Evolutionary conservation across 1,139 yeast genomes (phyloP).

Genomic region (Debaryomyces singareniensis): DNA sequence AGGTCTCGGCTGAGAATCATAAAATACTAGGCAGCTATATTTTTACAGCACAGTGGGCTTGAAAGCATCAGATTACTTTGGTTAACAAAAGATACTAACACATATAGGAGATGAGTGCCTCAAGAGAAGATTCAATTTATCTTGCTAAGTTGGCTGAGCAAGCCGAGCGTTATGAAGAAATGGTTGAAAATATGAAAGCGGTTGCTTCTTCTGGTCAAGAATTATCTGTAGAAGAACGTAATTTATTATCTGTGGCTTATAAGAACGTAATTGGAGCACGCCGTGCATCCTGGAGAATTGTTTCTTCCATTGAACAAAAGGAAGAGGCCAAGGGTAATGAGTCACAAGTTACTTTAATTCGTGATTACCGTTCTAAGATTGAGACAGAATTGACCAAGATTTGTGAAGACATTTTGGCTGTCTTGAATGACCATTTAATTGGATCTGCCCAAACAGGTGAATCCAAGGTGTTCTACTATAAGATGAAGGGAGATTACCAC

Average conservation of each 20-base stretch:
- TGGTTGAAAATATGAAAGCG: slow-evolving; percentile 98
- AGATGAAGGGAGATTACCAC: slow-evolving; percentile 99
- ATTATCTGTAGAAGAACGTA: slow-evolving; percentile 95
- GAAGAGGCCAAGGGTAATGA: slow-evolving; percentile 95
- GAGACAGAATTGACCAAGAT: slow-evolving; percentile 90
- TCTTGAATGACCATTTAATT: slow-evolving; percentile 82
- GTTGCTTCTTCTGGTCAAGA: slow-evolving; percentile 96
- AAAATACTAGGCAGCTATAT: no score
- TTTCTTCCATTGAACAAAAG: slow-evolving; percentile 94
- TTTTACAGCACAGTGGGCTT: no score
- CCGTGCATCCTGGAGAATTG: slow-evolving; percentile 99
- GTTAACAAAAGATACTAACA: slow-evolving; percentile 1
- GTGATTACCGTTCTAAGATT: slow-evolving; percentile 92
- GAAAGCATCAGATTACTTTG: no score
- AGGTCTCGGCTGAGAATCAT: no score
- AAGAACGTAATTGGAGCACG: slow-evolving; percentile 98
- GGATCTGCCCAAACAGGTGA: slow-evolving; percentile 96
- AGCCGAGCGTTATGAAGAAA: slow-evolving; percentile 99
- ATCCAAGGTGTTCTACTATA: slow-evolving; percentile 95
- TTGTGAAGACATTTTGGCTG: slow-evolving; percentile 88
- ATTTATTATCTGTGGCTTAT: slow-evolving; percentile 93
- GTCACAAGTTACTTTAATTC: slow-evolving; percentile 80
- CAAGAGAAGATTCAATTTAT: slow-evolving; percentile 98
- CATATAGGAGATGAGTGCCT: slow-evolving; percentile 54
- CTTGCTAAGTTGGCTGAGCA: slow-evolving; percentile 99